Evolutionary conservation across 768 basidiomycete genomes (phyloP), one percentile per base, ranked within the genome.

Genomic region (Crucibulum laeve): DNA sequence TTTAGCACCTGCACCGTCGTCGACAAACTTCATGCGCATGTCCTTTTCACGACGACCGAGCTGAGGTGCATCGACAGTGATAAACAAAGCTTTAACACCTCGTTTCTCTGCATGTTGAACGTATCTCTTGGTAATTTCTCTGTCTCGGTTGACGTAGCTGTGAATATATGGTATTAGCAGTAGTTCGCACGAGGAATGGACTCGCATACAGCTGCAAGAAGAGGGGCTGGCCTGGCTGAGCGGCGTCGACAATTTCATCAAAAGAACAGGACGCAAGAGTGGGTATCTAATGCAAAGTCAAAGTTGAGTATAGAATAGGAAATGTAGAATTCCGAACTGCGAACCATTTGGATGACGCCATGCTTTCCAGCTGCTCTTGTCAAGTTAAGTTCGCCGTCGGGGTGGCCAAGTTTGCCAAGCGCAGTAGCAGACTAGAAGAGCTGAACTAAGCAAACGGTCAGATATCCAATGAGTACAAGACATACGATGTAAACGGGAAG

Each of bases 1-100:
- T 46, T 77, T 79, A 8, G 75, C 72, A 17, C 77, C 77, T 52
- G 81, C 81, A 25, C 84, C 86, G 2, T 87, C 91, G 28, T 87
- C 90, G 35, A 36, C 35, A 48, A 97, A 97, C 59, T 92, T 95
- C 82, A 87, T 87, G 19, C 95, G 76, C 93, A 98, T 97, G 57
- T 98, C 95, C 67, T 94, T 93, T 61, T 95, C 93, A 46, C 94
- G 77, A 10, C 93, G 79, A 34, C 95, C 95, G 7, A 98, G 82
- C 53, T 96, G 93, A 4, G 95, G 95, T 0, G 95, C 95, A 65
- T 98, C 95, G 21, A 98, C 95, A 0, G 95, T 97, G 60, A 98
- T 96, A 64, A 98, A 97, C 10, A 98, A 69, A 3, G 77, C 95
- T 61, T 92, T 94, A 57, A 99, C 79, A 2, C 95, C 95, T 21